These are phyloP conservation scores for Paraglomus brasilianum DNA, from an alignment of 192 early-diverging fungal species.

Conservation along the genomic window DNA sequence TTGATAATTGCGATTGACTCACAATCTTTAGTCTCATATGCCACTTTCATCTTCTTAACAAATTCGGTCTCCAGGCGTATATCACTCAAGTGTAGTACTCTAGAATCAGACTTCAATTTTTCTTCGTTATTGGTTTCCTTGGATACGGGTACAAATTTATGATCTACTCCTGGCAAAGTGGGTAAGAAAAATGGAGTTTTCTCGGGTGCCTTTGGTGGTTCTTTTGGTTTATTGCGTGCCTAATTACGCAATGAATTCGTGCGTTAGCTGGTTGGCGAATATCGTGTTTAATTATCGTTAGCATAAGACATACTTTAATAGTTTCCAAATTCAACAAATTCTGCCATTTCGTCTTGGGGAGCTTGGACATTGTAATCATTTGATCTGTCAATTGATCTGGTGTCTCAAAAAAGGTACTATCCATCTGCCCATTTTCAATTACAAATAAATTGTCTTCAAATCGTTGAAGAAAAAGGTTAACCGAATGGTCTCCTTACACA, in stretches of 20 bases:
- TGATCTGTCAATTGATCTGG: conserved; percentile 70
- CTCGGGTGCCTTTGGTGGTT: conserved; percentile 87
- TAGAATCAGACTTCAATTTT: conserved; percentile 35
- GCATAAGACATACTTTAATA: conserved; percentile 63
- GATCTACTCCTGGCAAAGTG: conserved; percentile 68
- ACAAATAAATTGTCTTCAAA: conserved; percentile 34
- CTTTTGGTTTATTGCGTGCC: conserved; percentile 87
- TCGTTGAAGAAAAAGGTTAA: background rate
- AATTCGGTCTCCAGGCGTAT: conserved; percentile 63
- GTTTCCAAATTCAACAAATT: conserved; percentile 84
- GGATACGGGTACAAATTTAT: conserved; percentile 57
- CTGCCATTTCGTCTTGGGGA: conserved; percentile 88
- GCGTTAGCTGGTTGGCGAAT: background rate
- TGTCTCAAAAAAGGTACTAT: conserved; percentile 38
- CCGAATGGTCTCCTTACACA: background rate
- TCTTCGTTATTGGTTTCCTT: conserved; percentile 44
- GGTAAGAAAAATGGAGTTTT: conserved; percentile 94
- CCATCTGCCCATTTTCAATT: conserved; percentile 36
- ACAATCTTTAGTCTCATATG: conserved; percentile 45
- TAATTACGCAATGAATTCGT: conserved; percentile 29
- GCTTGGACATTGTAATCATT: conserved; percentile 82
- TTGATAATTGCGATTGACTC: conserved; percentile 26
- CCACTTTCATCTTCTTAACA: conserved; percentile 51
- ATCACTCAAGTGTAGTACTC: conserved; percentile 45
- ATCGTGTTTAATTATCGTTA: background rate